Evolutionary conservation across 768 basidiomycete species (phyloP).

Genomic region (Tylopilus subfusipes): DNA sequence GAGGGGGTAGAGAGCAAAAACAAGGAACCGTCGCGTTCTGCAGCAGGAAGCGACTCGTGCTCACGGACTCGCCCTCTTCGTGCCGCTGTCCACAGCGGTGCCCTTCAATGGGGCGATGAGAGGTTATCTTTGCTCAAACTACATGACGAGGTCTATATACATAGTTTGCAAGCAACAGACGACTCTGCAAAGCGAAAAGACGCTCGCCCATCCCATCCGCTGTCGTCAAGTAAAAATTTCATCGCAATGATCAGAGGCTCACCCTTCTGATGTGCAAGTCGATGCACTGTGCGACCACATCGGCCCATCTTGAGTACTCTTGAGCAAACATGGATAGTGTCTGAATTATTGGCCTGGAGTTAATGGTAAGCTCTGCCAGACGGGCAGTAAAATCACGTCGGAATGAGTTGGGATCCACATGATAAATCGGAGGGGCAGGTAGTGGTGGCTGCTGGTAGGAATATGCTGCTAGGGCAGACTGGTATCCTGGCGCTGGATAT

Average conservation of each 20-base stretch:
- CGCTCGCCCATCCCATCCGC: conserved; percentile 28
- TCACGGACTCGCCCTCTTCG: conserved; percentile 37
- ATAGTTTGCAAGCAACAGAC: conserved; percentile 35
- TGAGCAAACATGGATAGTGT: conserved; percentile 88
- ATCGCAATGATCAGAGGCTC: conserved; percentile 46
- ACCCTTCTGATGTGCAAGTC: conserved; percentile 85
- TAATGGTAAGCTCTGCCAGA: conserved; percentile 82
- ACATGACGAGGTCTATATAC: conserved; percentile 44
- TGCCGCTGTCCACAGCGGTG: conserved; percentile 33
- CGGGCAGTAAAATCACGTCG: conserved; percentile 74
- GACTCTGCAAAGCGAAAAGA: conserved; percentile 20
- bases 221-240: conserved; percentile 24
- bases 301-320: conserved; percentile 74
- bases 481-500: conserved; percentile 48
- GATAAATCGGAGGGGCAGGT: conserved; percentile 40
- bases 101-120: conserved; percentile 31
- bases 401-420: conserved; percentile 66
- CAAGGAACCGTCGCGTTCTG: conserved; percentile 24
- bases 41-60: conserved; percentile 28
- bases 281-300: conserved; percentile 76
- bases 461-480: conserved; percentile 41
- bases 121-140: conserved; percentile 42
- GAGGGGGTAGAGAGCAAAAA: conserved; percentile 30
- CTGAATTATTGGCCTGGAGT: conserved; percentile 94
- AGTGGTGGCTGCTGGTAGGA: conserved; percentile 48